Evolutionary conservation across 2,329 filamentous ascomycete genomes (phyloP), one percentile per base, ranked within the genome.

Genomic region (Fusarium papillatum): DNA sequence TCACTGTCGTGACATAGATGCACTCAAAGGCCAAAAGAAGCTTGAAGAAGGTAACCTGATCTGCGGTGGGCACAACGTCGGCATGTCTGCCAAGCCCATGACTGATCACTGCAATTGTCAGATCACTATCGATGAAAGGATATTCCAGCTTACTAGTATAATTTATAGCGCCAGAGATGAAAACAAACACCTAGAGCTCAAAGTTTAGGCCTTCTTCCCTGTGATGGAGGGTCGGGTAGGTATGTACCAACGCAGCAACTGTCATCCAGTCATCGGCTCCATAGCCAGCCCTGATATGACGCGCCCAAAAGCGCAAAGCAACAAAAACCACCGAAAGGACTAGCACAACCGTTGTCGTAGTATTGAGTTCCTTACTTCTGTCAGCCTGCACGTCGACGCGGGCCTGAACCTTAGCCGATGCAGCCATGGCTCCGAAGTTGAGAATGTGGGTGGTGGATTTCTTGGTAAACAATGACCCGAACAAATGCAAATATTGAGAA

Each of bases 11-110:
- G 24, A 74, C 70, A 13, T 76, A 76, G 2, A 76, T 69, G 43
- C 43, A 62, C 66, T 76, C 74, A 26, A 76, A 76, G 2, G 73
- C 70, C 1, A 76, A 26, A 10, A 76, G 74, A 19, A 76, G 4
- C 57, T 76, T 74, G 29, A 76, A 62, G 50, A 76, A 74, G 3
- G 36, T 38, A 2, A 66, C 3, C n/a, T 26, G 34, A 11, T 76
- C 74, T n/a, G 31, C 0, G 2, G 17, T 6, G 0, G 73, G 50
- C 13, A 76, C 70, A 2, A n/a, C 7, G 0, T 22, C 7, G 1
- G 39, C 64, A 22, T 76, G 73, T 38, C 10, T 68, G 3, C 73
- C 73, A 7, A 76, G 73, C 9, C 73, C 73, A 46, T 76, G 70
- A 2, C 57, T 46, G 34, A 76, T 71, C 73, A 76, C 73, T 76